phyloP scores from a whole-genome alignment of 768 basidiomycete species.

The Russula sp. region DNA sequence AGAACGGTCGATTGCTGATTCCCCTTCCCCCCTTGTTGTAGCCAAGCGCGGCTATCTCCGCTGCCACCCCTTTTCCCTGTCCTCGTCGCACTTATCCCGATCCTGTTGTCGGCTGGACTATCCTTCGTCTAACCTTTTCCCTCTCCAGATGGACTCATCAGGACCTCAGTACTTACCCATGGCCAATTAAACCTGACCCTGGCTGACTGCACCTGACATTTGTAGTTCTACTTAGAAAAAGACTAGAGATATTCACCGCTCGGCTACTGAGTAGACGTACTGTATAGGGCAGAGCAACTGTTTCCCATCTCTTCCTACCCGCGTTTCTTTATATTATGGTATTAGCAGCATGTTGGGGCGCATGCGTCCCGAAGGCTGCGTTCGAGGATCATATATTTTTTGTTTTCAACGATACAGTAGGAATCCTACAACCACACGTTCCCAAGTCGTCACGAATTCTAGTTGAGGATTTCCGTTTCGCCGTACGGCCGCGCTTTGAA shows the following conservation, averaged over 20 bases:
- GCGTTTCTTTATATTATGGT: neutral
- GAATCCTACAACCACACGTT: slow-evolving; percentile 4
- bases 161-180: neutral
- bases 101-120: neutral
- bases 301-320: neutral
- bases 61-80: neutral
- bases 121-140: neutral
- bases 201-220: neutral
- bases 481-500: slow-evolving; percentile 90
- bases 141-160: slow-evolving; percentile 2
- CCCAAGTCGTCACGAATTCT: slow-evolving; percentile 15
- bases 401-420: neutral
- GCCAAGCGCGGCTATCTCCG: neutral
- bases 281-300: neutral
- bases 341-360: neutral
- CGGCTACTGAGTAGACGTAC: neutral
- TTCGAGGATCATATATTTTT: neutral
- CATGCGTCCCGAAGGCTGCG: neutral
- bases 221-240: slow-evolving; percentile 9
- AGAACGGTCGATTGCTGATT: neutral
- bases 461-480: slow-evolving; percentile 71
- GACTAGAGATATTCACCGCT: slow-evolving; percentile 1
- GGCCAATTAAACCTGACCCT: slow-evolving; percentile 3
- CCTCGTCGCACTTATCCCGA: neutral
- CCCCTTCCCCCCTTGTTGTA: neutral